Evolutionary conservation across 2,329 filamentous ascomycete genomes (phyloP).

Genomic region (Cryphonectria nitschkei): DNA sequence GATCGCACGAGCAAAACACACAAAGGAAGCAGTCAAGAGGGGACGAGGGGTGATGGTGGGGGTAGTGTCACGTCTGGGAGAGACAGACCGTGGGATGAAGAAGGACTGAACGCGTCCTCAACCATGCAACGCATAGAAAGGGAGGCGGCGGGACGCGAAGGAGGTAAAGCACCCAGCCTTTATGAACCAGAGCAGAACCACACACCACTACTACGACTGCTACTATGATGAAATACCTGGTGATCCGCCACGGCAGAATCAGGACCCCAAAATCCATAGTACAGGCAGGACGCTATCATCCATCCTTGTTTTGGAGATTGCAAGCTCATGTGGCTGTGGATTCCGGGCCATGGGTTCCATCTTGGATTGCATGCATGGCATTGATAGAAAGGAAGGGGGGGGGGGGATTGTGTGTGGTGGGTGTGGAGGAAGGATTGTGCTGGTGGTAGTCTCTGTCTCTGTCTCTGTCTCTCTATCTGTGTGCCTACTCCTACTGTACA

Average conservation of each 20-base stretch:
- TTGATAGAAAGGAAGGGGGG: neutral
- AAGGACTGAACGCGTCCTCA: neutral
- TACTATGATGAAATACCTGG: neutral
- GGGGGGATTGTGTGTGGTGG: neutral
- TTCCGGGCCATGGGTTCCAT: slow-evolving; percentile 1
- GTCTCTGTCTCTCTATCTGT: neutral
- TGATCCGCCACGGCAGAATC: neutral
- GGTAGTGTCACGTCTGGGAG: neutral
- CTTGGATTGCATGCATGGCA: neutral
- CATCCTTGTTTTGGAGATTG: neutral
- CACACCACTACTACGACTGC: neutral
- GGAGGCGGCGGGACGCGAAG: neutral
- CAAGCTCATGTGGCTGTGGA: slow-evolving; percentile 6
- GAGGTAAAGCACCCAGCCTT: neutral
- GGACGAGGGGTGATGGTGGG: neutral
- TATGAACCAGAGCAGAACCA: slow-evolving; percentile 2
- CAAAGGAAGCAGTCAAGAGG: neutral
- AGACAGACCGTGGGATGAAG: neutral
- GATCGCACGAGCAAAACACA: neutral
- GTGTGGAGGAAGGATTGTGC: neutral
- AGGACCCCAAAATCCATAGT: neutral
- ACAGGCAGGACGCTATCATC: neutral
- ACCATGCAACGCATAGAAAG: neutral
- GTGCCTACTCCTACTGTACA: neutral
- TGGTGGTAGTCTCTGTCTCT: neutral